A percentile compares a stretch with the other conserved stretches of the same genome.
These are phyloP conservation scores for Petunia hybrid DNA, from an alignment of 305 asterid species.

Conservation along the genomic window DNA sequence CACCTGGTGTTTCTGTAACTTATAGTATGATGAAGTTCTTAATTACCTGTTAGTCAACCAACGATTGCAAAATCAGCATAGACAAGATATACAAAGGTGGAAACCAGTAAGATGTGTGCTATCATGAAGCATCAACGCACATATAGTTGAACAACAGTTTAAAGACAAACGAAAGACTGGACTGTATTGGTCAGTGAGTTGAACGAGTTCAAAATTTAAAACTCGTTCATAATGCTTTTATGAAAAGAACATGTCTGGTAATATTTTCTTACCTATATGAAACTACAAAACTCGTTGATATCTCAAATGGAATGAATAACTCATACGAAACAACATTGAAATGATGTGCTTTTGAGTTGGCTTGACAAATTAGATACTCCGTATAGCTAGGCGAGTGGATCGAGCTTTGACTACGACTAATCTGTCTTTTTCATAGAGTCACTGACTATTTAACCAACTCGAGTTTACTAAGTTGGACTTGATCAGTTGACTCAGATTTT, in stretches of 20 bases:
- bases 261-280: constrained; percentile 15
- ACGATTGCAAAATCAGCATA: constrained; percentile 12
- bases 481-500: not conserved
- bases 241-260: not conserved
- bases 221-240: constrained; percentile 19
- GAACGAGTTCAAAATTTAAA: not conserved
- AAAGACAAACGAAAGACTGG: not conserved
- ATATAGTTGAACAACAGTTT: constrained; percentile 21
- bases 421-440: constrained; percentile 13
- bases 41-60: constrained; percentile 16
- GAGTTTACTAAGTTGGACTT: not conserved
- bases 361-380: constrained; percentile 10
- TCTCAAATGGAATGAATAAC: not conserved
- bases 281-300: not conserved
- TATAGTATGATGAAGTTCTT: not conserved
- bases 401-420: constrained; percentile 10
- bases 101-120: not conserved
- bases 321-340: not conserved
- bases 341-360: constrained; percentile 16
- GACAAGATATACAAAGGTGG: not conserved
- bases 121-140: not conserved
- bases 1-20: constrained; percentile 1
- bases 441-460: not conserved
- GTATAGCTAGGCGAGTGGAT: not conserved
- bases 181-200: constrained; percentile 5